phyloP scores from a whole-genome alignment of 352 stramenopile genomes.

The Phytopythium sindhum region DNA sequence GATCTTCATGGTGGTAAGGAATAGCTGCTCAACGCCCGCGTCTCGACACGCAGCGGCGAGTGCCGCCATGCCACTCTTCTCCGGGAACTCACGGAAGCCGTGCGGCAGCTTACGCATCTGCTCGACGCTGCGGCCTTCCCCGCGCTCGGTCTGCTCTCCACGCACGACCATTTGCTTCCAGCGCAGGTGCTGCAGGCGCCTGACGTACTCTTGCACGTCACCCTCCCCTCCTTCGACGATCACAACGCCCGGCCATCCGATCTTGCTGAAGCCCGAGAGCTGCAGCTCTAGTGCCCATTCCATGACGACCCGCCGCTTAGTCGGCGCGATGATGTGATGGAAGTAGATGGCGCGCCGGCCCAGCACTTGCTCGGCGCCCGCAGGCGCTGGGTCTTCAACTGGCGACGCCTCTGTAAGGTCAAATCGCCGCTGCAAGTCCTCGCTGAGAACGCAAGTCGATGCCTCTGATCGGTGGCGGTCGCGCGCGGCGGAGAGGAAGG shows the following conservation, averaged over 20 bases:
- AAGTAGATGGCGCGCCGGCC: conserved; percentile 79
- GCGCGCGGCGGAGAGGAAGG: conserved; percentile 32
- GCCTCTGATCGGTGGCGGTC: not conserved
- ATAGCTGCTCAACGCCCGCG: conserved; percentile 57
- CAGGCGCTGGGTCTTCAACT: not conserved
- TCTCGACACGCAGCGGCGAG: conserved; percentile 46
- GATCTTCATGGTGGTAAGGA: conserved; percentile 82
- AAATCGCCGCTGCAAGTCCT: not conserved
- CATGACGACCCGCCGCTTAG: conserved; percentile 65
- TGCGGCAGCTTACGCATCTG: conserved; percentile 30
- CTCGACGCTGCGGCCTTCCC: conserved; percentile 11
- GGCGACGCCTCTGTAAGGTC: not conserved
- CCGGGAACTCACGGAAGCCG: conserved; percentile 55
- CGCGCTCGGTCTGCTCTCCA: conserved; percentile 49
- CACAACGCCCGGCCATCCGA: conserved; percentile 79
- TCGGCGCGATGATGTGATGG: conserved; percentile 78
- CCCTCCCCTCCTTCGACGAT: conserved; percentile 61
- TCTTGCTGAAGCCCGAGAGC: conserved; percentile 75
- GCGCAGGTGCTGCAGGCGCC: conserved; percentile 60
- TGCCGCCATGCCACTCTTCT: conserved; percentile 62
- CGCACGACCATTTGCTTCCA: conserved; percentile 85
- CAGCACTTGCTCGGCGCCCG: conserved; percentile 20
- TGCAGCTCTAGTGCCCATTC: conserved; percentile 68
- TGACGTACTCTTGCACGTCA: conserved; percentile 65
- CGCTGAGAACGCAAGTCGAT: not conserved